Percentiles rank a stretch among this genome's conserved stretches.
These are phyloP conservation scores for Talaromyces albobiverticillius DNA, from an alignment of 2,329 filamentous ascomycete species.

Conservation along the genomic window DNA sequence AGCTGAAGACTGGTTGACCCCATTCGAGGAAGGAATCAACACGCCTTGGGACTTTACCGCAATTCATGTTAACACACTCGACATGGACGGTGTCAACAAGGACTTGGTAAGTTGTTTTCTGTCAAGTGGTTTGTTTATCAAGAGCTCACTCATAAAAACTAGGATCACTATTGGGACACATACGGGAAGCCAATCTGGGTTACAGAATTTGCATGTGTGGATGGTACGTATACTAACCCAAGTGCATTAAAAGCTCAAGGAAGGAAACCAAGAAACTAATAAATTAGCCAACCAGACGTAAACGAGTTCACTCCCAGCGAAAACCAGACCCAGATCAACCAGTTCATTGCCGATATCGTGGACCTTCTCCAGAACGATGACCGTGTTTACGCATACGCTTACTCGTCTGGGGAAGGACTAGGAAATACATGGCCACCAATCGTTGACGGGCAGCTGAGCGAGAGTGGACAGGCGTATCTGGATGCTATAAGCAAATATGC, in stretches of 20 bases:
- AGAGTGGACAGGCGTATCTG: conserved; percentile 10
- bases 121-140: background rate
- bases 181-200: conserved; percentile 11
- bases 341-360: conserved; percentile 9
- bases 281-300: background rate
- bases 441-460: conserved; percentile 2
- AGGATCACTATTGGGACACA: conserved; percentile 9
- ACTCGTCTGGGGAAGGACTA: conserved; percentile 1
- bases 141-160: background rate
- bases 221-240: background rate
- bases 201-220: conserved; percentile 11
- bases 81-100: conserved; percentile 6
- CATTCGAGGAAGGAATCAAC: background rate
- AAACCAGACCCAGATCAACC: conserved; percentile 7
- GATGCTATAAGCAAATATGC: conserved; percentile 11
- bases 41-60: conserved; percentile 8
- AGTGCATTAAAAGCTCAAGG: background rate
- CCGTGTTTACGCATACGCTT: conserved; percentile 10
- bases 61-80: conserved; percentile 7
- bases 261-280: no score
- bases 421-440: conserved; percentile 6
- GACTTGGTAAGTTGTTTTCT: conserved; percentile 1
- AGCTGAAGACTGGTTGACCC: conserved; percentile 9
- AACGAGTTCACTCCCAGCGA: conserved; percentile 4
- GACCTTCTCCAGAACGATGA: conserved; percentile 7